phyloP scores from a whole-genome alignment of 495 filamentous ascomycete genomes.

The Tuber microsphaerosporum region DNA sequence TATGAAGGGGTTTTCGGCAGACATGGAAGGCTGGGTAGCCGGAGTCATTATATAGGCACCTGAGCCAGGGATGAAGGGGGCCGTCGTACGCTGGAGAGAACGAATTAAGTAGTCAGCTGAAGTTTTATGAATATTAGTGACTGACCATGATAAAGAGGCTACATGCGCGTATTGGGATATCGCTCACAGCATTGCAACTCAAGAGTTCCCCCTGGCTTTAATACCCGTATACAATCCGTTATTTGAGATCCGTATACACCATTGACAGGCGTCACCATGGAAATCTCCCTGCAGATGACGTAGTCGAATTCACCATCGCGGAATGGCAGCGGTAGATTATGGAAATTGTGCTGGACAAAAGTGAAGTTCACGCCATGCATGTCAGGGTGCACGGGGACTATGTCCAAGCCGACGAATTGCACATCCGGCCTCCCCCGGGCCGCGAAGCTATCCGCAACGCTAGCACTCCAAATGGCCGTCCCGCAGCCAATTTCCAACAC shows the following conservation, averaged over 20 bases:
- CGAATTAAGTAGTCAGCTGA: constrained; percentile 51
- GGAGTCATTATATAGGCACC: constrained; percentile 78
- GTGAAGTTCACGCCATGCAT: constrained; percentile 69
- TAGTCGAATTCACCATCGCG: constrained; percentile 78
- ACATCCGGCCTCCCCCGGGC: constrained; percentile 45
- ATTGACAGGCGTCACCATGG: constrained; percentile 57
- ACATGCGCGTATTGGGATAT: not conserved
- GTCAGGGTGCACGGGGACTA: constrained; percentile 67
- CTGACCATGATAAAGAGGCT: not conserved
- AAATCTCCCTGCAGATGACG: constrained; percentile 82
- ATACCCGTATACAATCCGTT: constrained; percentile 67
- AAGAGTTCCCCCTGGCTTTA: constrained; percentile 69
- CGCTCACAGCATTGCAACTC: constrained; percentile 53
- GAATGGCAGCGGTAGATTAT: constrained; percentile 71
- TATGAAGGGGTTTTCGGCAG: constrained; percentile 71
- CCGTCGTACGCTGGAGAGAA: constrained; percentile 26
- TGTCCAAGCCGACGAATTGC: constrained; percentile 76
- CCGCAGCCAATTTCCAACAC: constrained; percentile 87
- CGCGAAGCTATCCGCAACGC: constrained; percentile 38
- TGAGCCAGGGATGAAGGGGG: constrained; percentile 51
- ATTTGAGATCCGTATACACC: constrained; percentile 59
- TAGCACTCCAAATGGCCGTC: constrained; percentile 76
- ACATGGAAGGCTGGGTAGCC: constrained; percentile 67
- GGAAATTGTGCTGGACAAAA: constrained; percentile 79
- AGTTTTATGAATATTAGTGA: not conserved